Base-by-base conservation (phyloP, 176 grass and related monocot genomes). In the Oropetium thomaeum region DNA sequence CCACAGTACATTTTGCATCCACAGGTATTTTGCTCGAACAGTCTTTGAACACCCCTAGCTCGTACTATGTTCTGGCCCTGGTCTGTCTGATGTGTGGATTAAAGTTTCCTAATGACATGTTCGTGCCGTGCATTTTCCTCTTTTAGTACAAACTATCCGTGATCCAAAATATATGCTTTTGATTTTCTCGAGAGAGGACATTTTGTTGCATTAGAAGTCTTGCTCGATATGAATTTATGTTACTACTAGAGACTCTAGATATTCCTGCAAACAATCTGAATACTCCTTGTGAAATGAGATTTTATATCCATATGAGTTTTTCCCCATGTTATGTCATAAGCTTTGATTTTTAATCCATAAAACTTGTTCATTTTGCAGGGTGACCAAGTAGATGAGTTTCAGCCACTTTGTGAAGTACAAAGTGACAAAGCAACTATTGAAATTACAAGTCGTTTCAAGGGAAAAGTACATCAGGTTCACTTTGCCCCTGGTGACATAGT, bases 401-500 rank as follows among this genome's bases (percentile, higher is more conserved):
- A 94, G 71, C 58, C 75, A 14, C 84, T 98, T 23, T 98, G 95
- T 79, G 95, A 98, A 80, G 95, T 98, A 32, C 95, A 98, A 70
- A 98, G 95, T 34, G 95, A 98, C 76, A 98, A 98, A 79, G 95
- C 95, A 64, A 98, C 95, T 58, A 98, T 98, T 9, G 95, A 98
- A 79, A 98, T 98, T 58, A 98, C 95, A 58, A 98, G 95, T 38
- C 86, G 95, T 42, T 94, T 92, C 77, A 93, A 92, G 67, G 95
- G 95, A 5, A 91, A 83, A 84, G 77, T 98, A n/a, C 86, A 91
- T 84, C 75, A 94, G 82, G 81, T 98, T 87, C 61, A 89, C 73
- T 89, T 89, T 75, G 45, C 2, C 32, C 86, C 95, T 62, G 95
- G 95, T 69, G 88, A 92, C 58, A 92, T 98, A 59, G 88, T 98